These are phyloP conservation scores for Aspergillus unguis DNA, from an alignment of 2,329 filamentous ascomycete genomes.

Conservation along the genomic window DNA sequence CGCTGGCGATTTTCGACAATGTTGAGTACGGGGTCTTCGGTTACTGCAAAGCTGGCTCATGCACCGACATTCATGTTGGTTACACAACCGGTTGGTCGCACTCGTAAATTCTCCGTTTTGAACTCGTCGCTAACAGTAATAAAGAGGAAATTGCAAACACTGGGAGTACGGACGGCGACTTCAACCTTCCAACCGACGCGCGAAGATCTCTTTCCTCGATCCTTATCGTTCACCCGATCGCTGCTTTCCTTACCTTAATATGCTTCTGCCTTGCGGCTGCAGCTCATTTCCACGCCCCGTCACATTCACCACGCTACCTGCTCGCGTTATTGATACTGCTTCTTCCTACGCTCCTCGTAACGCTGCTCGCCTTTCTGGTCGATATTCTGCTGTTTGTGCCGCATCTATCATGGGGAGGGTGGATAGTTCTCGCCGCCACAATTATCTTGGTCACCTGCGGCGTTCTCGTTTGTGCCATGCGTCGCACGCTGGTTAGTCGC, in stretches of 20 bases:
- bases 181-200: conserved; percentile 62
- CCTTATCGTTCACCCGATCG: conserved; percentile 88
- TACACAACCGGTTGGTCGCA: conserved; percentile 72
- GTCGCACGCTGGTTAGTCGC: conserved; percentile 81
- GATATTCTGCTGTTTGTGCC: conserved; percentile 94
- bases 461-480: conserved; percentile 90
- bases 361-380: conserved; percentile 83
- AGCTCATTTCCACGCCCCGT: conserved; percentile 81
- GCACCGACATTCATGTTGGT: conserved; percentile 73
- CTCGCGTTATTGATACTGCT: conserved; percentile 81
- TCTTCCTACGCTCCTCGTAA: conserved; percentile 77
- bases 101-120: conserved; percentile 11
- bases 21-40: conserved; percentile 91
- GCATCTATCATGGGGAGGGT: conserved; percentile 90
- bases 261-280: conserved; percentile 76
- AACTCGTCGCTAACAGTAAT: conserved; percentile 1
- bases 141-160: conserved; percentile 39
- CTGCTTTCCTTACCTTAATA: conserved; percentile 77
- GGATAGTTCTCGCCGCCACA: conserved; percentile 84
- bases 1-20: conserved; percentile 71
- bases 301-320: conserved; percentile 86
- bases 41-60: conserved; percentile 66
- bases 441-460: conserved; percentile 78
- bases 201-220: conserved; percentile 76
- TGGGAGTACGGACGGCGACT: conserved; percentile 46